Evolutionary conservation across 1,284 basidiomycete species (phyloP), one percentile per base, ranked within the genome.

Genomic region (Cerioporus squamosus): DNA sequence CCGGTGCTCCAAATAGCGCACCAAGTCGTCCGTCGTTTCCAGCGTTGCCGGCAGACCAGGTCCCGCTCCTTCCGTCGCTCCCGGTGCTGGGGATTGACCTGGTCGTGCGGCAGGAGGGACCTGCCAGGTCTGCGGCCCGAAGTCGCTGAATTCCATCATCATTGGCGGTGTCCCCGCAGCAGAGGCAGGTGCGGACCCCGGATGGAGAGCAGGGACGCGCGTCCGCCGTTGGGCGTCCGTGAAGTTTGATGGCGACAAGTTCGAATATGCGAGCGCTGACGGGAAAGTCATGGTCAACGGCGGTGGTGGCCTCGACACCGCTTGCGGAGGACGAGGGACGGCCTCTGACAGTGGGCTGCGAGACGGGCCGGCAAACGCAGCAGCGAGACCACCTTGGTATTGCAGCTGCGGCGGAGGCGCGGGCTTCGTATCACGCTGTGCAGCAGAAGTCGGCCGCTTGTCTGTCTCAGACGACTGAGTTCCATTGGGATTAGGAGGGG

Each of bases 1-100:
- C 46, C 67, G 63, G 55, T 68, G 68, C 51, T 66, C 69, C 42
- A 71, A 36, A 40, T 68, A 69, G 17, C 65, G 62, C 33, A 58
- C 59, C 20, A 69, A 55, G 47, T 69, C 69, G 15, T 68, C 69
- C 40, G 68, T 66, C 48, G 68, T 69, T 61, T 67, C 63, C 55
- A 69, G 53, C 39, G 68, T 51, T 6, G 65, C 46, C 18, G 67
- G 67, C 20, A 62, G 40, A 10, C 38, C 45, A 12, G 40, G n/a
- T 12, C 4, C 31, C 50, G 20, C 44, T 39, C 15, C 23, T 29
- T n/a, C n/a, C n/a, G n/a, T n/a, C n/a, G n/a, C 38, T 17, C 44
- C 24, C 18, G 33, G 1, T 12, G 20, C 4, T 12, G 29, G 42
- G 6, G 47, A 46, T 26, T 51, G 42, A 17, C 44, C 51, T 17